These are phyloP conservation scores for Penicillium waksmanii DNA, from an alignment of 495 filamentous ascomycete genomes.

Conservation along the genomic window DNA sequence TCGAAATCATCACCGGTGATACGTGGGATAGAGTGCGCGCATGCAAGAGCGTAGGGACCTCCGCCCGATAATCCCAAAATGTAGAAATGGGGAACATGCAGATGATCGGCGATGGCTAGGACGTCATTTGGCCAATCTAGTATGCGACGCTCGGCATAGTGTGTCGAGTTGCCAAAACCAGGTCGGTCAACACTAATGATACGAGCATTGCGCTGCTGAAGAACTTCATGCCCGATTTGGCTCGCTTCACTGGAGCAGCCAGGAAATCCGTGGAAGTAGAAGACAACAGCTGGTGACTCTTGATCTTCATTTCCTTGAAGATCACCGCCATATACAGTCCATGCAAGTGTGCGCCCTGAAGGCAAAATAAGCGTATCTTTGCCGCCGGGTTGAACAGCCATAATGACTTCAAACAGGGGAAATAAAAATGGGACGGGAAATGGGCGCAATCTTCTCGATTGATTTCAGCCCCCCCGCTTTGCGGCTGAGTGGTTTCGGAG, in stretches of 20 bases:
- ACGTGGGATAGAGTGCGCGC: conserved; percentile 9
- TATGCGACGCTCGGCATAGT: conserved; percentile 6
- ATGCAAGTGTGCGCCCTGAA: conserved; percentile 15
- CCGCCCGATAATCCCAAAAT: conserved; percentile 18
- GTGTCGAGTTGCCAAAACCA: conserved; percentile 15
- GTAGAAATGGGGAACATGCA: conserved; percentile 12
- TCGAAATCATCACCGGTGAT: conserved; percentile 1
- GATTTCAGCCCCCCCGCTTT: not conserved
- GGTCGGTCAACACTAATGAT: conserved; percentile 15
- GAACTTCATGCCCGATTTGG: not conserved
- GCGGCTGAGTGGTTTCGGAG: not conserved
- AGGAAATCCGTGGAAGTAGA: conserved; percentile 21
- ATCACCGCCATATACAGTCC: conserved; percentile 8
- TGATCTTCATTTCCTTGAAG: not conserved
- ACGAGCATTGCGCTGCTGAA: conserved; percentile 7
- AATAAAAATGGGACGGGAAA: not conserved
- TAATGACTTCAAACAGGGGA: not conserved
- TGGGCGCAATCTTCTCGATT: not conserved
- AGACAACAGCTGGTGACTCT: not conserved
- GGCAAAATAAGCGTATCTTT: conserved; percentile 10
- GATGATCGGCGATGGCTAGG: conserved; percentile 14
- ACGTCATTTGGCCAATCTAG: conserved; percentile 19
- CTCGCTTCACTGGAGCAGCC: conserved; percentile 14
- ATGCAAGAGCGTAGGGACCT: conserved; percentile 15
- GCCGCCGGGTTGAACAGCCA: not conserved